Conservation (phyloP, 2,329 filamentous ascomycete species). For the Neopestalotiopsis sp. region DNA sequence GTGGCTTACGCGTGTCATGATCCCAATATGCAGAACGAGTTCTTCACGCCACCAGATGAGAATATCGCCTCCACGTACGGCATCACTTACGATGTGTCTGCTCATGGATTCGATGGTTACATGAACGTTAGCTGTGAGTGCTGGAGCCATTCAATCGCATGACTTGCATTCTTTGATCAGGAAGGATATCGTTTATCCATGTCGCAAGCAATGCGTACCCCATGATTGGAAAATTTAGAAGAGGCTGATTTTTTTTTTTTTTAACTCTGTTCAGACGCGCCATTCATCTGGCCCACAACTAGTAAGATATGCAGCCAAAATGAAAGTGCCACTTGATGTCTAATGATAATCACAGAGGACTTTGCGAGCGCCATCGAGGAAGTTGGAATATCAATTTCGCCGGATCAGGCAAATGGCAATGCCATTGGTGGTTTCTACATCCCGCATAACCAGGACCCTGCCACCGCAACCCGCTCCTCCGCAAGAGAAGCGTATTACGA, state of each 20-base stretch:
- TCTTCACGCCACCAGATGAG: conserved; percentile 6
- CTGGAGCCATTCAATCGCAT: too few relatives aligned
- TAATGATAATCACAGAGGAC: neutral
- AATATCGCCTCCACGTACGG: neutral
- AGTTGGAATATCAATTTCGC: neutral
- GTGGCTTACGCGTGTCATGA: conserved; percentile 3
- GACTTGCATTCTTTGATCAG: too few relatives aligned
- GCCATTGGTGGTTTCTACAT: conserved; percentile 9
- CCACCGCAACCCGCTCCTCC: neutral
- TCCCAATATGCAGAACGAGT: neutral
- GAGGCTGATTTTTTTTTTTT: too few relatives aligned
- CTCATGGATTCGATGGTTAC: conserved; percentile 11
- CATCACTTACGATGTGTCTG: conserved; percentile 7
- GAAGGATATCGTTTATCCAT: too few relatives aligned
- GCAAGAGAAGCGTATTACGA: conserved; percentile 46
- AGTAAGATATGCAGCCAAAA: neutral
- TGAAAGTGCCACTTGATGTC: neutral
- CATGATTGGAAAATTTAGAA: neutral
- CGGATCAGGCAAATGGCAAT: conserved; percentile 11
- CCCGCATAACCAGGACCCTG: conserved; percentile 2
- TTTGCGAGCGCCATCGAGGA: conserved; percentile 11
- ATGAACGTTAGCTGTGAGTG: conserved; percentile 9
- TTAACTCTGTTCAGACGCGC: neutral
- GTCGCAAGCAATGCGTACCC: too few relatives aligned
- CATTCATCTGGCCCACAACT: conserved; percentile 11